Base-by-base conservation (phyloP, 768 basidiomycete genomes). In the Tylopilus rubrobrunneus region DNA sequence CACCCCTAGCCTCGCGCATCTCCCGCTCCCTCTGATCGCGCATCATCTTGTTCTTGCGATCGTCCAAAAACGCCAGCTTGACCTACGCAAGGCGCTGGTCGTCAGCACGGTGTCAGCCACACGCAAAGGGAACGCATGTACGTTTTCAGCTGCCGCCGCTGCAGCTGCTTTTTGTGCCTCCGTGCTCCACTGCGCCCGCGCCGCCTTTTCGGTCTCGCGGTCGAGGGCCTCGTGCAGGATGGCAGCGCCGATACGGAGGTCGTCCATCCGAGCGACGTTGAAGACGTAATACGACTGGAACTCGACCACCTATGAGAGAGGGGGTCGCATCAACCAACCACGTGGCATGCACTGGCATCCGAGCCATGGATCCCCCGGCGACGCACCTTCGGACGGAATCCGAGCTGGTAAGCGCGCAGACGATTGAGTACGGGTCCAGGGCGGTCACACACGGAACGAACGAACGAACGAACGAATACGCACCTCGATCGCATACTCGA, bases 41-140 rank as follows among this genome's bases (percentile, higher is more conserved):
- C 54, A 78, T 49, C 60, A 71, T 66, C 62, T 83, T 85, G 1
- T 73, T 69, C 62, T 76, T 85, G 48, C 91, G 79, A 64, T 93
- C 91, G 45, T 93, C 91, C 62, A 90, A 76, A 65, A 82, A 92
- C 2, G 85, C 85, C 47, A 90, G 69, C 65, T 84, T 88, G n/a
- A 87, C 83, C 90, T 92, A 31, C 29, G 7, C 29, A 7, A 1
- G 29, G 8, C 29, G 7, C 29, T n/a, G n/a, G n/a, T n/a, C 10
- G 10, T 31, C 29, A 31, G 29, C 29, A 25, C 25, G 7, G 2
- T 7, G 29, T 7, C 29, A 1, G 3, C 4, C 7, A 3, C 29
- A 31, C 7, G 7, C 29, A 31, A 1, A 31, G 11, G 40, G 21
- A 11, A 39, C 29, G 29, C 25, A 62, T 62, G 25, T 49, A 84